These are phyloP conservation scores for Metschnikowia sp. DNA, from an alignment of 805 yeast genomes.

Conservation along the genomic window DNA sequence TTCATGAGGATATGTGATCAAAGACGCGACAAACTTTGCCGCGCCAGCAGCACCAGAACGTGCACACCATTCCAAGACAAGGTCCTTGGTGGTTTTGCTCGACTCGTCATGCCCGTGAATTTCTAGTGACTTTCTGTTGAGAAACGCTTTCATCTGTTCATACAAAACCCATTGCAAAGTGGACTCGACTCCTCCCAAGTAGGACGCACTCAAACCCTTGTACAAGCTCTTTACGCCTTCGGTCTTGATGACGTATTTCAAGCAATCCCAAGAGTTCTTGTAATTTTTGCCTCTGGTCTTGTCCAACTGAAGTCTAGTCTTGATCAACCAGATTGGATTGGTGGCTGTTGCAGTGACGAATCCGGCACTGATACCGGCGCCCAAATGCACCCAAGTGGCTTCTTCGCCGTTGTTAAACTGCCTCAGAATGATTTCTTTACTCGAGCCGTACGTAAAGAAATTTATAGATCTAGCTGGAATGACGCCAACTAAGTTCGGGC, in stretches of 20 bases:
- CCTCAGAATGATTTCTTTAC: slow-evolving; percentile 70
- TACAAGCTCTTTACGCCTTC: slow-evolving; percentile 85
- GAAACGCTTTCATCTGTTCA: slow-evolving; percentile 84
- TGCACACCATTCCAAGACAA: slow-evolving; percentile 85
- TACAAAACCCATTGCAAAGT: slow-evolving; percentile 95
- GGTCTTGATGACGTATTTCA: slow-evolving; percentile 57
- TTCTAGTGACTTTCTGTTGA: slow-evolving; percentile 47
- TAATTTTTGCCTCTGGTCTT: slow-evolving; percentile 65
- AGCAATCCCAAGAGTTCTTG: slow-evolving; percentile 82
- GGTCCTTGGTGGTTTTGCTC: slow-evolving; percentile 49
- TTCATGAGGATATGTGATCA: slow-evolving; percentile 95
- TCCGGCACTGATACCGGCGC: slow-evolving; percentile 90
- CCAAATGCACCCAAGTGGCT: slow-evolving; percentile 78
- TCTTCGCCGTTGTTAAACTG: slow-evolving; percentile 72
- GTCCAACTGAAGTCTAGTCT: slow-evolving; percentile 91
- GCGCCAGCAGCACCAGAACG: slow-evolving; percentile 97
- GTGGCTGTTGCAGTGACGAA: slow-evolving; percentile 93
- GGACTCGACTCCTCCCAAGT: slow-evolving; percentile 88
- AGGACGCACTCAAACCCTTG: slow-evolving; percentile 90
- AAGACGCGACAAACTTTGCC: slow-evolving; percentile 89
- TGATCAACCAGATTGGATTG: slow-evolving; percentile 96
- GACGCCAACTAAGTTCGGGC: slow-evolving; percentile 95
- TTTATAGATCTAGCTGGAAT: slow-evolving; percentile 97
- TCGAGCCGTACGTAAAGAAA: slow-evolving; percentile 94
- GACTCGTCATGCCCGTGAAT: slow-evolving; percentile 28